These are phyloP conservation scores for Xylona heveae DNA, from an alignment of 495 filamentous ascomycete genomes.

Conservation along the genomic window DNA sequence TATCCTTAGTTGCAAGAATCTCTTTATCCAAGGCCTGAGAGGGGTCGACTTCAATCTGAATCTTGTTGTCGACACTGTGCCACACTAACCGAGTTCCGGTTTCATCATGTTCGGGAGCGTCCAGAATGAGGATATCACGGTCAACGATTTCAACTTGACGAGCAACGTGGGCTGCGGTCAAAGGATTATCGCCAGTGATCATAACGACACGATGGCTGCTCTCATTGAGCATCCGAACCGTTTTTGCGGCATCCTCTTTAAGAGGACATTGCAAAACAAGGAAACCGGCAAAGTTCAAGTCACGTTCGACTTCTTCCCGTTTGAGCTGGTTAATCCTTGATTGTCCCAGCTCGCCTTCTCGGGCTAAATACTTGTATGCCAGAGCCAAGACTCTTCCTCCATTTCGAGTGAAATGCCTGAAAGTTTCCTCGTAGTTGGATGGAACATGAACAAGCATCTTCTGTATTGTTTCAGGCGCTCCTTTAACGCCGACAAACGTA, in stretches of 20 bases:
- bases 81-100: constrained; percentile 71
- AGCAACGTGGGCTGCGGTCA: constrained; percentile 91
- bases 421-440: constrained; percentile 89
- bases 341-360: constrained; percentile 59
- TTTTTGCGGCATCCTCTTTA: constrained; percentile 86
- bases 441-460: constrained; percentile 75
- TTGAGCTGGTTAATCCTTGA: constrained; percentile 77
- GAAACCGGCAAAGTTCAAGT: constrained; percentile 80
- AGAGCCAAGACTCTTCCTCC: constrained; percentile 86
- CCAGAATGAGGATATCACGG: constrained; percentile 81
- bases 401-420: constrained; percentile 90
- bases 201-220: constrained; percentile 96
- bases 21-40: constrained; percentile 57
- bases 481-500: constrained; percentile 90
- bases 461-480: constrained; percentile 87
- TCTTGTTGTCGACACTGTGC: constrained; percentile 85
- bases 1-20: constrained; percentile 70
- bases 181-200: constrained; percentile 97
- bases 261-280: constrained; percentile 86
- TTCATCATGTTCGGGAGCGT: constrained; percentile 78
- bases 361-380: constrained; percentile 74
- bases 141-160: constrained; percentile 95
- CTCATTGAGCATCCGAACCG: constrained; percentile 94
- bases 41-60: constrained; percentile 72
- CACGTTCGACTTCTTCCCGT: constrained; percentile 76